Evolutionary conservation across 2,329 filamentous ascomycete species (phyloP), one percentile per base, ranked within the genome.

Genomic region (Curvularia spicifera): DNA sequence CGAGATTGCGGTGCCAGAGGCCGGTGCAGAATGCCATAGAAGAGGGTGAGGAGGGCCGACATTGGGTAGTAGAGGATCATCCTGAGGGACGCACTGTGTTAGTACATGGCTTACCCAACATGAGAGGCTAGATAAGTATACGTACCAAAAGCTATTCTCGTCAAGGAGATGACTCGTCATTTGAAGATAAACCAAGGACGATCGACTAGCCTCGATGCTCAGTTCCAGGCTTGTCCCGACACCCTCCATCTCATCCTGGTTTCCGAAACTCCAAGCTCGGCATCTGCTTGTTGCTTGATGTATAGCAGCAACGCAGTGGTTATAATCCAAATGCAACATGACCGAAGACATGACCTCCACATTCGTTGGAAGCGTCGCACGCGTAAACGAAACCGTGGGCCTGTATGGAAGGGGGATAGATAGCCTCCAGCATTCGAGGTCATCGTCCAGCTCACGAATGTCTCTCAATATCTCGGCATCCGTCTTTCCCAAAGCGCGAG

Each of bases 131-230:
- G 15, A 31, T 12, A 29, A 45, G 15, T 31, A 29, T 31, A 45
- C 43, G 6, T 45, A 45, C 43, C 43, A 45, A 31, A 45, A 45
- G 8, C 43, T 31, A 15, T 45, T 45, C 3, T 45, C 26, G 4
- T 45, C 43, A 15, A 45, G 43, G 26, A 45, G 43, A 45, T 45
- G 43, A 26, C 43, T 45, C 18, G 43, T 15, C 43, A 45, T 45
- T 20, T 45, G 43, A 8, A 45, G 43, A 29, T 45, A 45, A 26
- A 45, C 15, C n/a, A 45, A 20, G 8, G 43, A 45, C 15, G 43
- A 45, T 26, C 43, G 43, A 29, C 43, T 45, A 45, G 43, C 43
- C 8, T 45, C 43, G n/a, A 45, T 45, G 26, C 43, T 45, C 43
- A 45, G 18, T 18, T 29, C 43, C 20, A 45, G 26, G 10, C 43